Conservation (phyloP, 139 green algal genomes). For the Tetratostichococcus sp. region DNA sequence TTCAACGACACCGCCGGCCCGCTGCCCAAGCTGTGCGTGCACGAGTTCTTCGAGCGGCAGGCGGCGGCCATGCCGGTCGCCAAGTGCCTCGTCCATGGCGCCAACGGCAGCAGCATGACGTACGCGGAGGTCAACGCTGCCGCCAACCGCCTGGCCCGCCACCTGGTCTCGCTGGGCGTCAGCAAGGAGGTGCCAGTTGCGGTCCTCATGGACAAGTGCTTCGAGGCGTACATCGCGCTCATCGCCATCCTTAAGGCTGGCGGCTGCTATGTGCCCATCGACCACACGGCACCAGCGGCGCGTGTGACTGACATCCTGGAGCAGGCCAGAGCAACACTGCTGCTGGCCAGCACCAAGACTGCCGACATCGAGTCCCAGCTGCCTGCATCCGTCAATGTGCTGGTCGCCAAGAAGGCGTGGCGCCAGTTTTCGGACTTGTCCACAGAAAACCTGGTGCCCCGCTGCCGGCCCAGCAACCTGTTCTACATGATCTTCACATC, state of each 20-base stretch:
- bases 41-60: slow-evolving; percentile 21
- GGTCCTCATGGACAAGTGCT: slow-evolving; percentile 36
- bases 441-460: too few relatives aligned
- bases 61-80: slow-evolving; percentile 13
- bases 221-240: slow-evolving; percentile 35
- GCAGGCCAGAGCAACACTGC: not conserved
- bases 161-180: slow-evolving; percentile 17
- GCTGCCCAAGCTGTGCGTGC: slow-evolving; percentile 1
- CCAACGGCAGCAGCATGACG: slow-evolving; percentile 2
- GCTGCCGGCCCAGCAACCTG: slow-evolving; percentile 1
- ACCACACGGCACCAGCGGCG: slow-evolving; percentile 41
- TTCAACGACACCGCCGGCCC: not conserved
- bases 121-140: slow-evolving; percentile 20
- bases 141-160: slow-evolving; percentile 29
- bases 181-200: slow-evolving; percentile 18
- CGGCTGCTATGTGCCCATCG: slow-evolving; percentile 49
- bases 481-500: slow-evolving; percentile 64
- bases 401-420: too few relatives aligned
- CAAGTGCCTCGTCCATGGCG: slow-evolving; percentile 14
- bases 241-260: slow-evolving; percentile 46
- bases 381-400: too few relatives aligned
- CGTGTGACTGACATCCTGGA: slow-evolving; percentile 27
- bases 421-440: too few relatives aligned
- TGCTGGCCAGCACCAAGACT: not conserved
- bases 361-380: too few relatives aligned